Evolutionary conservation across 2,329 filamentous ascomycete genomes (phyloP).

Genomic region (Lachnellula arida): DNA sequence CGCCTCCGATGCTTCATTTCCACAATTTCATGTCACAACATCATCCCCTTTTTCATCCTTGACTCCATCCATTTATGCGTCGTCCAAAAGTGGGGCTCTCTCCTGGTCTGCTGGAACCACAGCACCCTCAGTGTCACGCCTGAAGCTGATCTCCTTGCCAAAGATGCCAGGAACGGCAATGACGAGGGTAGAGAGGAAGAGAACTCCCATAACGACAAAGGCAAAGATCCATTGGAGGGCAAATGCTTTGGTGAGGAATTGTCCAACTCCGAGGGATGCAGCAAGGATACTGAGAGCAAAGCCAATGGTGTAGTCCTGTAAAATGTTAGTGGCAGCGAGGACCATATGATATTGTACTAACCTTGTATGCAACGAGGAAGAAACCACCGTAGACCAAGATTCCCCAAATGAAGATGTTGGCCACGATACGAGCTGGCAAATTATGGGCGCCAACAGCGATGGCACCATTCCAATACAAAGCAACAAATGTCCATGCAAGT

Average conservation of each 20-base stretch:
- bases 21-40: neutral
- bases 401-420: constrained; percentile 85
- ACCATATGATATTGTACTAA: constrained; percentile 28
- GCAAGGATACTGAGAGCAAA: constrained; percentile 70
- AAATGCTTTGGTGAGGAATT: constrained; percentile 68
- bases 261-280: constrained; percentile 71
- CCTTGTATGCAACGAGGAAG: constrained; percentile 71
- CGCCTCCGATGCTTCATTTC: neutral
- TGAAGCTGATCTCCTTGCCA: constrained; percentile 52
- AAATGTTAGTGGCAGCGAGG: constrained; percentile 19
- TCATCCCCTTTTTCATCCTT: neutral
- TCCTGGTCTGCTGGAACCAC: constrained; percentile 45
- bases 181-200: constrained; percentile 64
- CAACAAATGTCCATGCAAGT: constrained; percentile 80
- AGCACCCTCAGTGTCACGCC: constrained; percentile 32
- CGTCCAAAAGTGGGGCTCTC: constrained; percentile 57
- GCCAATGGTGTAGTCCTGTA: constrained; percentile 66
- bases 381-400: constrained; percentile 72
- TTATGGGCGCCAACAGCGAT: constrained; percentile 68
- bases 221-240: constrained; percentile 92
- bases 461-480: constrained; percentile 85
- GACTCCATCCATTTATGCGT: constrained; percentile 28
- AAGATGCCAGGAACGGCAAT: constrained; percentile 61
- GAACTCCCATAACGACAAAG: constrained; percentile 71
- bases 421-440: constrained; percentile 70